Evolutionary conservation across 345 rosid genomes (phyloP), one percentile per base, ranked within the genome.

Genomic region (Hirschfeldia incana): DNA sequence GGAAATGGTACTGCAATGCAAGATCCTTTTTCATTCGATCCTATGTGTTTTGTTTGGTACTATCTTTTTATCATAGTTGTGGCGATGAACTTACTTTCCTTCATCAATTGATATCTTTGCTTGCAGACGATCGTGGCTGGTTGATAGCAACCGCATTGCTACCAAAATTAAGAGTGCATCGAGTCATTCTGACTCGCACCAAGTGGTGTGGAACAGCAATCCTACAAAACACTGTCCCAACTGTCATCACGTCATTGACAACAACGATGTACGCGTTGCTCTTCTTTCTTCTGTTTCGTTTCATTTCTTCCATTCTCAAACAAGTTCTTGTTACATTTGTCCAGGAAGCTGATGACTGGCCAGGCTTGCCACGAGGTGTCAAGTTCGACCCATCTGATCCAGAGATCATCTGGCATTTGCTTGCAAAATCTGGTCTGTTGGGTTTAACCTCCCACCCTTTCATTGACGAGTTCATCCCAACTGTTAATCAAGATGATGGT

Each of bases 381-480:
- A 95, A 93, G 75, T 95, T 95, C 44, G 98, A 95, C 85, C 99
- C 99, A 60, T 85, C 97, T 75, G 96, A 95, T 80, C 94, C 86
- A 53, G 99, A 95, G 79, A 90, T 95, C 74, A 84, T 95, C 55
- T 91, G 90, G 90, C 98, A 95, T 85, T 85, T 95, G 78, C 87
- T 88, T 69, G 87, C 97, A 28, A 93, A 93, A 84, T 77, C 78
- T 69, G 91, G 90, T 58, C 69, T 44, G 5, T 88, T 67, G 33
- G 88, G 83, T 60, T 71, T 78, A 12, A 82, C 75, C 60, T 73
- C 90, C 55, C 99, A 95, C 80, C 96, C 97, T 0, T 95, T 91
- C 76, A 90, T 89, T 7, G 76, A 87, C 6, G 98, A 93, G 83
- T 95, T 95, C 83, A 86, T 95, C 60, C 96, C 89, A 15, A 93